Evolutionary conservation across 306 rosid species (phyloP).

Genomic region (Adenanthera pavonina): DNA sequence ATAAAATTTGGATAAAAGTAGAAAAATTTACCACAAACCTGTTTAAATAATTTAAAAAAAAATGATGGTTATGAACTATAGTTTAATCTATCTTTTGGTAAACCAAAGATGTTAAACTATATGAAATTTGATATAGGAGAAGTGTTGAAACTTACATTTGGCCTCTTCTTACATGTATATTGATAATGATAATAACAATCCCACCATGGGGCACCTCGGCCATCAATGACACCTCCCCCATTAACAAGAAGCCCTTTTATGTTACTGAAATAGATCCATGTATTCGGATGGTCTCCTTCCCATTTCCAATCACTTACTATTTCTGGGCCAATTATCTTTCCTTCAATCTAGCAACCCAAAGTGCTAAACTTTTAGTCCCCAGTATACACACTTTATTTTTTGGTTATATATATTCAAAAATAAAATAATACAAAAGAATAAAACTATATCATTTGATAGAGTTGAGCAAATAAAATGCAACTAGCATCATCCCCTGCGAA

Average conservation of each 20-base stretch:
- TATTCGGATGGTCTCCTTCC: background rate
- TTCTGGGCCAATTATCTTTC: constrained; percentile 45
- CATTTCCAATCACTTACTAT: constrained; percentile 38
- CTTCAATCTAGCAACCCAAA: constrained; percentile 40
- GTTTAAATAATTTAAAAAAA: no score
- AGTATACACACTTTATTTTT: no score
- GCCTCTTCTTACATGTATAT: constrained; percentile 3
- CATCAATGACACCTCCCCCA: constrained; percentile 57
- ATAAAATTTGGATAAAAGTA: no score
- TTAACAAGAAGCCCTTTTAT: constrained; percentile 45
- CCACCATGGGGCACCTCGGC: constrained; percentile 70
- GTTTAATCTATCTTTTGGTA: no score
- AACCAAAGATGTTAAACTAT: no score
- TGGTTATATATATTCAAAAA: no score
- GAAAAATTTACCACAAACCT: no score
- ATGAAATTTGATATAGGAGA: no score
- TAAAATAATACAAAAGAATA: no score
- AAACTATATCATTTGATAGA: background rate
- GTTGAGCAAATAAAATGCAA: background rate
- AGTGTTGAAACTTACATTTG: constrained; percentile 39
- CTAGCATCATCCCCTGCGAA: no score
- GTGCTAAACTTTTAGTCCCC: background rate
- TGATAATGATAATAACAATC: background rate
- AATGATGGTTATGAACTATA: no score
- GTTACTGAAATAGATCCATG: constrained; percentile 36